Evolutionary conservation across 768 basidiomycete species (phyloP), one percentile per base, ranked within the genome.

Genomic region (Tulasnella sp.): DNA sequence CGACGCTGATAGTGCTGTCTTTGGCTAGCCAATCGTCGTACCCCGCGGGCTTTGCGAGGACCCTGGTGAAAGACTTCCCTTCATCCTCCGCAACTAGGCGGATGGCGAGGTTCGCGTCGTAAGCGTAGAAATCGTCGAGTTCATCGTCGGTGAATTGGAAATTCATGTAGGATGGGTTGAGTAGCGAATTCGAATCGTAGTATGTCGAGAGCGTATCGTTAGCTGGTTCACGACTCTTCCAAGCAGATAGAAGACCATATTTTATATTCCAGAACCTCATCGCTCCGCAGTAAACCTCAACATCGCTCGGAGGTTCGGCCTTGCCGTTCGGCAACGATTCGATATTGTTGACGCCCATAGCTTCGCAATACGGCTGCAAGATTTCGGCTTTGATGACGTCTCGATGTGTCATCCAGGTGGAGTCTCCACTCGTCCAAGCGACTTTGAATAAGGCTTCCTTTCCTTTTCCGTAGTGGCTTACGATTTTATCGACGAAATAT

Each of bases 381-480:
- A 80, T 81, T 1, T 79, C 74, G 0, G 83, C 68, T 25, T 80
- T 78, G 39, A 77, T 68, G 0, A 82, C 79, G 34, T 81, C 69
- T 15, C 71, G 25, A 49, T 82, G 82, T 1, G 82, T 81, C 14
- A 83, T 52, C 85, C 84, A 85, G 1, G 83, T 82, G 1, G 36
- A 12, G 67, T 85, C 84, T 0, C 84, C 84, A 0, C 81, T 78
- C 64, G 80, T 83, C 82, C 83, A 85, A 36, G 77, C 19, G 6
- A 83, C 80, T 74, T 84, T 78, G 76, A 85, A 85, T 1, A 81
- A 15, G 0, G 83, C 80, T 12, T 78, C 9, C 14, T 42, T 64
- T 8, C 81, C 80, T 3, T 72, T 75, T 0, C 84, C 83, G 5
- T 75, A 39, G 78, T 84, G 84, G 8, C 77, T 36, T 0, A 77